These are phyloP conservation scores for Themeda triandra DNA, from an alignment of 176 grass and related monocot species.

Conservation along the genomic window DNA sequence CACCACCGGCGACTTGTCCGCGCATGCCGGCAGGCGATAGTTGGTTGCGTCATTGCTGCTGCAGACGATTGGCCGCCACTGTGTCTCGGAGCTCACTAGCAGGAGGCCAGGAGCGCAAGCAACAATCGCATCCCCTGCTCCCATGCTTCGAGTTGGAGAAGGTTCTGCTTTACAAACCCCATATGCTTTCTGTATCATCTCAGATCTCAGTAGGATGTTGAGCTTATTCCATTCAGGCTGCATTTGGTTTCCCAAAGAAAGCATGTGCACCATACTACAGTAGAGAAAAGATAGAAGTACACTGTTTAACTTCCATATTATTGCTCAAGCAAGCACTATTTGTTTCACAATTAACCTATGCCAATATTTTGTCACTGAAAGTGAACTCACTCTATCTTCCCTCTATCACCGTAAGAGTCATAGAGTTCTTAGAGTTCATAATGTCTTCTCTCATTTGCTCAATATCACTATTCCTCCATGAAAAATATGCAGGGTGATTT, in stretches of 20 bases:
- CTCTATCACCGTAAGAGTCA: not conserved
- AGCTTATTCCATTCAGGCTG: not conserved
- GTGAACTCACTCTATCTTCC: not conserved
- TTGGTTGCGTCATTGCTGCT: too few relatives aligned
- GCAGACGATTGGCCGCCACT: too few relatives aligned
- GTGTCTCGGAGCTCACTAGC: too few relatives aligned
- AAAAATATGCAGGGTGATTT: conserved; percentile 8
- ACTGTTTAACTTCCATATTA: not conserved
- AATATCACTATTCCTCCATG: not conserved
- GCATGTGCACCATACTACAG: not conserved
- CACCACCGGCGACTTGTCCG: too few relatives aligned
- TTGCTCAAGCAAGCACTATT: not conserved
- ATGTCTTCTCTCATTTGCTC: not conserved
- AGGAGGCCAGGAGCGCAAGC: too few relatives aligned
- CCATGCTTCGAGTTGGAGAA: not conserved
- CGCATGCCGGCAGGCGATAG: not conserved
- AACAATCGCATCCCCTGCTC: too few relatives aligned
- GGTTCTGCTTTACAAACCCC: not conserved
- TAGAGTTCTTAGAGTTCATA: not conserved
- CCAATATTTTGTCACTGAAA: not conserved
- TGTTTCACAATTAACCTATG: not conserved
- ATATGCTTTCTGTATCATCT: too few relatives aligned
- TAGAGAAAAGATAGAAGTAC: not conserved
- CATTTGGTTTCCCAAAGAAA: too few relatives aligned
- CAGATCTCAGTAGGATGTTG: not conserved